A percentile compares a stretch with the other conserved stretches of the same genome.
These are phyloP conservation scores for Fusarium odoratissimum DNA, from an alignment of 2,329 filamentous ascomycete species.

Conservation along the genomic window DNA sequence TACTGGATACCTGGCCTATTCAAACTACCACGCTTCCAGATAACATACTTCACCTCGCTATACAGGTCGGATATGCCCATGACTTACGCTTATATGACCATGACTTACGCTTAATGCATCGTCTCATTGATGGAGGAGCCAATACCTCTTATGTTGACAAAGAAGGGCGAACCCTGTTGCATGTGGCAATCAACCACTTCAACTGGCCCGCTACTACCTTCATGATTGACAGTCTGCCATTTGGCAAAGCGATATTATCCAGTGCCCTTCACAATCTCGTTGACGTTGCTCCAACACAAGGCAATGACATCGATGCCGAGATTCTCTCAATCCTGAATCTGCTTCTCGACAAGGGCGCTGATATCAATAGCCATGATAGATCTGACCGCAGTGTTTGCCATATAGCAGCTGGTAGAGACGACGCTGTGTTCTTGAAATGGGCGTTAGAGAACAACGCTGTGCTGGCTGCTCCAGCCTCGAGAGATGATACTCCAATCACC, in stretches of 20 bases:
- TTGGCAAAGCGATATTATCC: fast-evolving
- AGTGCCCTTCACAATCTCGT: fast-evolving
- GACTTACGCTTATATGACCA: background rate
- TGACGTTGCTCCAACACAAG: background rate
- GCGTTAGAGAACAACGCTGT: fast-evolving
- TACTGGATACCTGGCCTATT: background rate
- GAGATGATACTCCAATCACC: background rate
- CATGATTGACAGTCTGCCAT: fast-evolving
- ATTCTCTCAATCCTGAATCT: background rate
- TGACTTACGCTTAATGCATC: fast-evolving
- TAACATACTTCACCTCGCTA: background rate
- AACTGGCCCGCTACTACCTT: fast-evolving
- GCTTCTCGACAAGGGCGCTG: fast-evolving
- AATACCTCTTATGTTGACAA: background rate
- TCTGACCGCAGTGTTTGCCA: background rate
- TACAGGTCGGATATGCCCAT: fast-evolving
- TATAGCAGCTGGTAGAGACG: fast-evolving
- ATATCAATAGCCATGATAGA: fast-evolving
- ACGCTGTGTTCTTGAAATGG: background rate
- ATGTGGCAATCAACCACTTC: background rate
- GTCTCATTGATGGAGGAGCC: background rate
- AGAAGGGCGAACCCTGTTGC: fast-evolving
- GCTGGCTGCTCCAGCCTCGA: fast-evolving
- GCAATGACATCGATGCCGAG: fast-evolving
- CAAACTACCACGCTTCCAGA: background rate